Evolutionary conservation across 768 basidiomycete genomes (phyloP).

Genomic region (Coprinellus aureogranulatus): DNA sequence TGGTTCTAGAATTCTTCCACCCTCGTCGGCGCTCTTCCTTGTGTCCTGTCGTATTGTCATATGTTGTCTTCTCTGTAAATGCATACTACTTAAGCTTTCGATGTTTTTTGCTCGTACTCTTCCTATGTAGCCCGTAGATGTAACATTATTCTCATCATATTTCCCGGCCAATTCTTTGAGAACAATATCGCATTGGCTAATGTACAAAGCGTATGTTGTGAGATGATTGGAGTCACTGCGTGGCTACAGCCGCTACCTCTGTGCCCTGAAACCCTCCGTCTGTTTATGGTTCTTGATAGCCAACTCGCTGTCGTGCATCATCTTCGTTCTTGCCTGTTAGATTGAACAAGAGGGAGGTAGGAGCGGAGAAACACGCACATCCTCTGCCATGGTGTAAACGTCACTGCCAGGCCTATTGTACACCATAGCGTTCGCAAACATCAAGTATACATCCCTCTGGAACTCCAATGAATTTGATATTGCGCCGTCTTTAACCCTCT

Average conservation of each 20-base stretch:
- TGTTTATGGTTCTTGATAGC: constrained; percentile 21
- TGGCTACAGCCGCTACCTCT: not conserved
- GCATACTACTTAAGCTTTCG: too few species aligned
- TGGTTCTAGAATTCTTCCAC: constrained; percentile 81
- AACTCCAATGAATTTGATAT: constrained; percentile 84
- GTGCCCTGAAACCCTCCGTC: constrained; percentile 2
- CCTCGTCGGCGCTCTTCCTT: constrained; percentile 9
- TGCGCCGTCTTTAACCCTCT: constrained; percentile 76
- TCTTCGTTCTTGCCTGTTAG: constrained; percentile 15
- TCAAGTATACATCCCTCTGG: constrained; percentile 84
- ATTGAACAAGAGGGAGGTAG: not conserved
- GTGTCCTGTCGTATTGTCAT: constrained; percentile 5
- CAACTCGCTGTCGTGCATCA: constrained; percentile 34
- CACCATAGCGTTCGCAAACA: constrained; percentile 98
- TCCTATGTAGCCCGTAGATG: too few species aligned
- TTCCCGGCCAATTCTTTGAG: too few species aligned
- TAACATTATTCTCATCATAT: too few species aligned
- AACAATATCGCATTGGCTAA: too few species aligned
- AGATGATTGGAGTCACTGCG: too few species aligned
- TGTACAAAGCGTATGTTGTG: too few species aligned
- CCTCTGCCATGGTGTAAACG: constrained; percentile 87
- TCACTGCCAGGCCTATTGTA: constrained; percentile 87
- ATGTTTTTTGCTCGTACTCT: too few species aligned
- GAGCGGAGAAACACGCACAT: constrained; percentile 51
- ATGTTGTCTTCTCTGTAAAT: too few species aligned